Conservation (phyloP, 2,329 filamentous ascomycete genomes). For the Penicillium sp. region DNA sequence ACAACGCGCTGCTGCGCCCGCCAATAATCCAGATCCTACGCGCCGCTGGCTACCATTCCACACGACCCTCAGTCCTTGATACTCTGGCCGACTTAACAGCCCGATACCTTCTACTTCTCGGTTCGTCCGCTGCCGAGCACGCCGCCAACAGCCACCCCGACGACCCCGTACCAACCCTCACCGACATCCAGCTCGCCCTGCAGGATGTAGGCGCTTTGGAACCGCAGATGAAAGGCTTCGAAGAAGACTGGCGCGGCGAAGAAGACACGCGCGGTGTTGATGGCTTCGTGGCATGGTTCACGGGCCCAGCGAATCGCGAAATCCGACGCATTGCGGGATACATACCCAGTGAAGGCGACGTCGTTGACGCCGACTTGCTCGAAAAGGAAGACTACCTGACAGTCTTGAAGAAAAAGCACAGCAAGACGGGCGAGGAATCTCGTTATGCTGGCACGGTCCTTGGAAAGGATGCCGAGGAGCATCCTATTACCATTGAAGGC, state of each 20-base stretch:
- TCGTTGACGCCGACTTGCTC: constrained; percentile 48
- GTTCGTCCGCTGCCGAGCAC: constrained; percentile 66
- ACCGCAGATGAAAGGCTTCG: constrained; percentile 62
- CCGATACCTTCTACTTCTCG: constrained; percentile 73
- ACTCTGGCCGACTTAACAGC: constrained; percentile 81
- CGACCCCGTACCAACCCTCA: constrained; percentile 60
- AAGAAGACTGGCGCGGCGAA: constrained; percentile 65
- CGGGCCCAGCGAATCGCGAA: constrained; percentile 68
- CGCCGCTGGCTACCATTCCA: constrained; percentile 82
- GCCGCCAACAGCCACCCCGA: constrained; percentile 65
- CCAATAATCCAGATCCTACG: constrained; percentile 87
- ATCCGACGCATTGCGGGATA: constrained; percentile 76
- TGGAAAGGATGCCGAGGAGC: constrained; percentile 67
- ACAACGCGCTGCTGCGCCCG: constrained; percentile 79
- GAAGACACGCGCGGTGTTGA: constrained; percentile 76
- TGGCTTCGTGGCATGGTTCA: constrained; percentile 75
- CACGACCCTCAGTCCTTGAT: constrained; percentile 77
- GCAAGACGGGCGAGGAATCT: constrained; percentile 80
- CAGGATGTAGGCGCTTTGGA: constrained; percentile 73
- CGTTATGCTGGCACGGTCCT: constrained; percentile 82
- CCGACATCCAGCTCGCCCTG: constrained; percentile 81
- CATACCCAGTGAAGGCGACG: constrained; percentile 54
- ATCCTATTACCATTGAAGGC: constrained; percentile 73
- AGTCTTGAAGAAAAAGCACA: constrained; percentile 86
- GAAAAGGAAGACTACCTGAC: constrained; percentile 68